These are phyloP conservation scores for Blumeriella jaapii DNA, from an alignment of 2,329 filamentous ascomycete species.

Conservation along the genomic window DNA sequence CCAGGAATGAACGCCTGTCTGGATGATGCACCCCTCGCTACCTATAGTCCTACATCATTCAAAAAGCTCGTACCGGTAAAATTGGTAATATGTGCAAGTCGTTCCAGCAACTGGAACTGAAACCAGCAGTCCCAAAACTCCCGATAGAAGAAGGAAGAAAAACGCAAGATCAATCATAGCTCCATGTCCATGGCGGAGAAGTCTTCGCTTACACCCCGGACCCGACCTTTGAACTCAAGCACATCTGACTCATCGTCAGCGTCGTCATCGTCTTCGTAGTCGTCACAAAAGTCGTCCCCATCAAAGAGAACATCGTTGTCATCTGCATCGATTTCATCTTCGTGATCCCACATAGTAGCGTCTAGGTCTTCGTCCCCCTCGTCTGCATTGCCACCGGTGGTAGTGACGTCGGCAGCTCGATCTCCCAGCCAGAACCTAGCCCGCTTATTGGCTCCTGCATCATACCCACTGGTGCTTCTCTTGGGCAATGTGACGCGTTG, in stretches of 20 bases:
- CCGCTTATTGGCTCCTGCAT: constrained; percentile 60
- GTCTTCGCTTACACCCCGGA: constrained; percentile 51
- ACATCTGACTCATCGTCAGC: constrained; percentile 27
- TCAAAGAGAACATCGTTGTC: constrained; percentile 38
- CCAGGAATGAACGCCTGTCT: constrained; percentile 2
- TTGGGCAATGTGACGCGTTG: constrained; percentile 28
- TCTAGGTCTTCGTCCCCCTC: constrained; percentile 31
- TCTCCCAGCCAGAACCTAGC: constrained; percentile 83
- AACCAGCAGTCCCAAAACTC: constrained; percentile 8
- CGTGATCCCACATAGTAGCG: constrained; percentile 27
- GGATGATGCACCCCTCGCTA: no score
- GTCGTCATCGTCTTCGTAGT: constrained; percentile 27
- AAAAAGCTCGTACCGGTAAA: constrained; percentile 10
- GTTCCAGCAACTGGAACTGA: constrained; percentile 6
- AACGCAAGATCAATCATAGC: constrained; percentile 9
- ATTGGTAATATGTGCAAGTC: constrained; percentile 9
- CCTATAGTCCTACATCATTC: constrained; percentile 10
- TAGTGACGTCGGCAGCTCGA: constrained; percentile 33
- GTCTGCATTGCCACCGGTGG: constrained; percentile 30
- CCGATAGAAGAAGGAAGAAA: not conserved
- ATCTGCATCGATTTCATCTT: constrained; percentile 34
- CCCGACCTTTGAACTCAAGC: constrained; percentile 33
- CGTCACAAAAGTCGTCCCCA: constrained; percentile 33
- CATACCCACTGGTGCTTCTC: constrained; percentile 24
- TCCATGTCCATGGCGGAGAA: constrained; percentile 53